These are phyloP conservation scores for Clitopilus hobsonii DNA, from an alignment of 768 basidiomycete species.

Conservation along the genomic window DNA sequence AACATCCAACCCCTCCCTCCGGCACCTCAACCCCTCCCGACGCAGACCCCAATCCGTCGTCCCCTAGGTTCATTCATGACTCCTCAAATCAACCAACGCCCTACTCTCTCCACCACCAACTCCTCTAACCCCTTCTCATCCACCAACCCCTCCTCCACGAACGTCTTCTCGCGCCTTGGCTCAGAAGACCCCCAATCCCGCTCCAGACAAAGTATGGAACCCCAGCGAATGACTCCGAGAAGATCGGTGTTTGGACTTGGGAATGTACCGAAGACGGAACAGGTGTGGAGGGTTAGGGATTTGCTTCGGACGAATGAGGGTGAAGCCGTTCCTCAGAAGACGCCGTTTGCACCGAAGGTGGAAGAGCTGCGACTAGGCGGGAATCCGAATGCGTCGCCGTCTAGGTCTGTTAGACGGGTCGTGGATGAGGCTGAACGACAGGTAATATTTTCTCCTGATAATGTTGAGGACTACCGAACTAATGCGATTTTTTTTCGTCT, in stretches of 20 bases:
- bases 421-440: slow-evolving; percentile 45
- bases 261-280: slow-evolving; percentile 22
- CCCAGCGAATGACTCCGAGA: background rate
- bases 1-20: no score
- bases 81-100: slow-evolving; percentile 36
- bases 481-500: background rate
- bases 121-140: background rate
- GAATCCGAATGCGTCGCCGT: slow-evolving; percentile 9
- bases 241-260: background rate
- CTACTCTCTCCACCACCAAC: background rate
- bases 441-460: slow-evolving; percentile 16
- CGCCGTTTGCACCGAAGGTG: slow-evolving; percentile 4
- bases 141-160: background rate
- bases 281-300: slow-evolving; percentile 54
- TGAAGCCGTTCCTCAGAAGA: background rate
- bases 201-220: background rate
- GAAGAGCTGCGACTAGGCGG: background rate
- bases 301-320: slow-evolving; percentile 36
- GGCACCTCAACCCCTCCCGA: slow-evolving; percentile 12
- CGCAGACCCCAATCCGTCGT: slow-evolving; percentile 24
- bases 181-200: background rate
- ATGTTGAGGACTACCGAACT: background rate
- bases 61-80: slow-evolving; percentile 49
- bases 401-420: slow-evolving; percentile 10
- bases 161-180: background rate